Evolutionary conservation across 805 yeast species (phyloP).

Genomic region (Yamadazyma scolyti): DNA sequence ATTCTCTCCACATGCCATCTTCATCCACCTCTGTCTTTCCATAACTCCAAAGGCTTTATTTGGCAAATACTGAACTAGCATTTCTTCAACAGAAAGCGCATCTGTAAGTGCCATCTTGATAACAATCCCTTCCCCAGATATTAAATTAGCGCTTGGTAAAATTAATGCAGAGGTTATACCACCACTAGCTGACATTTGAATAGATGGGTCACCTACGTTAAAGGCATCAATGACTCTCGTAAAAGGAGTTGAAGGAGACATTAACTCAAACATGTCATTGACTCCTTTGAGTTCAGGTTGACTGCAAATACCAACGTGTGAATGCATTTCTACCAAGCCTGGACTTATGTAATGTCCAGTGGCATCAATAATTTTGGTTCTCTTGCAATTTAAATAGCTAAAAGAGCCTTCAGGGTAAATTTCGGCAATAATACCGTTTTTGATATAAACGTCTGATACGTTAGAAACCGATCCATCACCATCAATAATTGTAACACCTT

Average conservation of each 20-base stretch:
- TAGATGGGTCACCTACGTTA: conserved; percentile 5
- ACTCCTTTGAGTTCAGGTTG: conserved; percentile 7
- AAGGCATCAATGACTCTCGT: conserved; percentile 6
- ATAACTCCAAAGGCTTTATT: background rate
- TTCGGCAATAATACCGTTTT: conserved; percentile 2
- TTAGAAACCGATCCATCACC: conserved; percentile 3
- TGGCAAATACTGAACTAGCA: conserved; percentile 4
- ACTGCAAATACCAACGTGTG: conserved; percentile 6
- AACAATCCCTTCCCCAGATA: conserved; percentile 6
- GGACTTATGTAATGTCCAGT: conserved; percentile 5
- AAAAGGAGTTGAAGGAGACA: conserved; percentile 5
- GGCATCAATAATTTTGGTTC: conserved; percentile 2
- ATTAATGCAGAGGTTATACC: conserved; percentile 6
- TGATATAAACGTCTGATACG: conserved; percentile 4
- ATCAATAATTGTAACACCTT: conserved; percentile 2
- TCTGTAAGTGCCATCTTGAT: conserved; percentile 5
- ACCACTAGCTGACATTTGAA: conserved; percentile 2
- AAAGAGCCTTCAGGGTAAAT: background rate
- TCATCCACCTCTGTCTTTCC: conserved; percentile 5
- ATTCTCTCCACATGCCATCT: conserved; percentile 7
- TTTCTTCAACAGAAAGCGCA: conserved; percentile 3
- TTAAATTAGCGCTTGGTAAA: conserved; percentile 6
- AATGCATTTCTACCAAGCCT: conserved; percentile 8
- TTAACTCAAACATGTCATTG: conserved; percentile 8
- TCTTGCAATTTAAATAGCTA: no score